Conservation (phyloP, 2,329 filamentous ascomycete genomes). For the Akanthomyces dipterigenus region DNA sequence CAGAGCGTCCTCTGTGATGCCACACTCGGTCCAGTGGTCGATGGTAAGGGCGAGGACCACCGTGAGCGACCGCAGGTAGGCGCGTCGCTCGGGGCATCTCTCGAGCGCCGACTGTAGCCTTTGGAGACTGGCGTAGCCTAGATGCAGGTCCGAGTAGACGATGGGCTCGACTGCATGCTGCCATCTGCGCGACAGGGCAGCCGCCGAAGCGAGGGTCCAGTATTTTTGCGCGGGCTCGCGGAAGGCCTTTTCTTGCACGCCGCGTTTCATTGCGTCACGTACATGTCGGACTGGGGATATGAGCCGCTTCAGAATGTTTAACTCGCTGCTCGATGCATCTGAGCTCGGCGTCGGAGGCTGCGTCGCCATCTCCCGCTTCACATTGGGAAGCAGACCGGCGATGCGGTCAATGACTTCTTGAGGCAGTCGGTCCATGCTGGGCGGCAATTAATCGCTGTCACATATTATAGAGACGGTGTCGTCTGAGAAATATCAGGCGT, state of each 20-base stretch:
- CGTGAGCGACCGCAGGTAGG: background rate
- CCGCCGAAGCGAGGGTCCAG: background rate
- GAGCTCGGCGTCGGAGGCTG: background rate
- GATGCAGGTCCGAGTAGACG: background rate
- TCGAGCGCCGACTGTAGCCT: background rate
- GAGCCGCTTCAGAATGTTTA: background rate
- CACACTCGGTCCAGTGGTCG: background rate
- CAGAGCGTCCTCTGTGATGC: background rate
- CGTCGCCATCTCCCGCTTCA: background rate
- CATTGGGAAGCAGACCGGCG: background rate
- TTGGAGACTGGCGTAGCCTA: background rate
- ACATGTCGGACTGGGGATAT: background rate
- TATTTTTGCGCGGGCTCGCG: background rate
- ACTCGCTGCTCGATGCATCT: background rate
- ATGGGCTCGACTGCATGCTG: slow-evolving; percentile 3
- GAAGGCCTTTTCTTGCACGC: background rate
- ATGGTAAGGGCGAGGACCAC: background rate
- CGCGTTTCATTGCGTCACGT: background rate
- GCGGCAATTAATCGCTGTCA: background rate
- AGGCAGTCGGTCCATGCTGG: slow-evolving; percentile 1
- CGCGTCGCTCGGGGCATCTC: background rate
- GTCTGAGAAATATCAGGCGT: background rate
- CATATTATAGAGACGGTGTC: no score
- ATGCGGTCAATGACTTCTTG: slow-evolving; percentile 8
- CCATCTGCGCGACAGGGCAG: background rate